These are phyloP conservation scores for Pyrenophora graminea DNA, from an alignment of 2,329 filamentous ascomycete genomes.

Conservation along the genomic window DNA sequence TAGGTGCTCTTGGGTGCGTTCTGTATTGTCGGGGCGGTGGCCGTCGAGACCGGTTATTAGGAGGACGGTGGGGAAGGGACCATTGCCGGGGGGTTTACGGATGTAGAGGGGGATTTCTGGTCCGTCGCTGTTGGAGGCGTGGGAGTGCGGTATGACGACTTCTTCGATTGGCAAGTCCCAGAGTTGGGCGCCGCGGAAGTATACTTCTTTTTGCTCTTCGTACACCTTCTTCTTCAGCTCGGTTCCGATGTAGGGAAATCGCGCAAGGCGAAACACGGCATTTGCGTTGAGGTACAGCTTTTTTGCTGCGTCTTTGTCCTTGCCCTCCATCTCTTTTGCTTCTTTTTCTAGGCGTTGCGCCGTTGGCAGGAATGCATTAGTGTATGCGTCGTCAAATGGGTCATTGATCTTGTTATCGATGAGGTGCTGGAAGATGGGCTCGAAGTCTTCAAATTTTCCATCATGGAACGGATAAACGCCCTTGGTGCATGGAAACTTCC, in stretches of 20 bases:
- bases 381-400: slow-evolving; percentile 67
- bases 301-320: slow-evolving; percentile 57
- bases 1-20: slow-evolving; percentile 53
- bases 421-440: slow-evolving; percentile 55
- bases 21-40: slow-evolving; percentile 56
- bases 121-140: slow-evolving; percentile 57
- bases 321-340: slow-evolving; percentile 42
- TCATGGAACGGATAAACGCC: slow-evolving; percentile 76
- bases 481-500: slow-evolving; percentile 40
- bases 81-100: slow-evolving; percentile 54
- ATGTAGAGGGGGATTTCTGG: slow-evolving; percentile 66
- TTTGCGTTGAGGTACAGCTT: slow-evolving; percentile 70
- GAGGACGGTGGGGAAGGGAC: slow-evolving; percentile 56
- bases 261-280: slow-evolving; percentile 71
- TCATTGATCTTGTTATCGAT: slow-evolving; percentile 64
- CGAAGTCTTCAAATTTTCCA: slow-evolving; percentile 68
- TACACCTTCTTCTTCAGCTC: slow-evolving; percentile 63
- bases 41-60: slow-evolving; percentile 63
- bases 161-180: slow-evolving; percentile 62
- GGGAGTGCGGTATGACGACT: slow-evolving; percentile 61
- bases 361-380: slow-evolving; percentile 62
- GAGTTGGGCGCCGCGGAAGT: slow-evolving; percentile 57
- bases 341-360: slow-evolving; percentile 60
- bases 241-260: slow-evolving; percentile 64
- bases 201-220: slow-evolving; percentile 66